Conservation (phyloP, 805 yeast genomes). For the Wickerhamiella cacticola region DNA sequence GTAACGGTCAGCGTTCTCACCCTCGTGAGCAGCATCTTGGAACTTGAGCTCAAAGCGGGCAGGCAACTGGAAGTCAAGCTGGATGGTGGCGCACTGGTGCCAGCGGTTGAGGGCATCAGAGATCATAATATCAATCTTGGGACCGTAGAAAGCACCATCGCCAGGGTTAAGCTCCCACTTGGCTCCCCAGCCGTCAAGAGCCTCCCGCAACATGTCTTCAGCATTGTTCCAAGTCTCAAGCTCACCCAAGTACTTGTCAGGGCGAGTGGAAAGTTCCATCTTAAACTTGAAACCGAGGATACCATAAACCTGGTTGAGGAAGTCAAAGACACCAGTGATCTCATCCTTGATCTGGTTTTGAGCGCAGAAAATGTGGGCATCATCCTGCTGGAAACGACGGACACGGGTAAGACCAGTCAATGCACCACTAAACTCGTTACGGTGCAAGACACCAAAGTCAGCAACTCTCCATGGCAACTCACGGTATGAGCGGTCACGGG, state of each 20-base stretch:
- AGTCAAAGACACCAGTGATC: conserved; percentile 73
- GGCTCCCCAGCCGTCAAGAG: conserved; percentile 76
- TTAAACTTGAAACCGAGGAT: conserved; percentile 88
- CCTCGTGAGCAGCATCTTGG: conserved; percentile 36
- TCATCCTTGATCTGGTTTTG: conserved; percentile 81
- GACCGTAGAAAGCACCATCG: conserved; percentile 96
- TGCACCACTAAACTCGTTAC: conserved; percentile 95
- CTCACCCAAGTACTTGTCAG: conserved; percentile 92
- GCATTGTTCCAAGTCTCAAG: conserved; percentile 89
- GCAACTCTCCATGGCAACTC: conserved; percentile 99
- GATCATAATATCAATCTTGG: conserved; percentile 93
- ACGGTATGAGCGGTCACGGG: conserved; percentile 89
- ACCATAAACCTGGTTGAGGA: conserved; percentile 75
- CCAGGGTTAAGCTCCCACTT: conserved; percentile 92
- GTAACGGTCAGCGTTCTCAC: conserved; percentile 35
- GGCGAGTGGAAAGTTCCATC: conserved; percentile 95
- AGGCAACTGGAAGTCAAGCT: conserved; percentile 97
- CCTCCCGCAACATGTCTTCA: conserved; percentile 68
- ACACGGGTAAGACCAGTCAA: conserved; percentile 91
- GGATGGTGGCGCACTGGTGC: conserved; percentile 99
- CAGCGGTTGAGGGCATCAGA: conserved; percentile 90
- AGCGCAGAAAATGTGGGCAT: conserved; percentile 95
- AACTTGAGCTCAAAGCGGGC: conserved; percentile 81
- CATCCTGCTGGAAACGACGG: conserved; percentile 98
- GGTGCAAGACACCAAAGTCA: conserved; percentile 92